These are phyloP conservation scores for Sedum album DNA, from an alignment of 164 flowering plant species.

Conservation along the genomic window DNA sequence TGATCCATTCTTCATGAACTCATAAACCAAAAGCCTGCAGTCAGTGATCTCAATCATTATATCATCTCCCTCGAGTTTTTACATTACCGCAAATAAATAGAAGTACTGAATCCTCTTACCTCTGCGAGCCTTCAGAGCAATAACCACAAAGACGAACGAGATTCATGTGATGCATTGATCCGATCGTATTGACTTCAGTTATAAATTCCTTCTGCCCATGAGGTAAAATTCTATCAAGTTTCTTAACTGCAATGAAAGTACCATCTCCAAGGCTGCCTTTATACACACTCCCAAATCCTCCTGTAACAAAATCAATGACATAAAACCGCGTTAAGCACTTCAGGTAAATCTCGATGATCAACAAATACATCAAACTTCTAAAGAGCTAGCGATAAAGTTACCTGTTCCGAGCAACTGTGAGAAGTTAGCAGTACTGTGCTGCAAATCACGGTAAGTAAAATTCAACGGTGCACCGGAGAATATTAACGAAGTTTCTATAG, in stretches of 20 bases:
- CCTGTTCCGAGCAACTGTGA: constrained; percentile 67
- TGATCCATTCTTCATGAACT: constrained; percentile 84
- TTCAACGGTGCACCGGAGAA: constrained; percentile 66
- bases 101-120: too few relatives aligned
- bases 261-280: constrained; percentile 76
- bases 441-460: constrained; percentile 65
- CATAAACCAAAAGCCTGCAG: constrained; percentile 81
- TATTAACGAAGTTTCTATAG: constrained; percentile 32
- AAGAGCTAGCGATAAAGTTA: constrained; percentile 14
- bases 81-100: too few relatives aligned
- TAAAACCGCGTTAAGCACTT: too few relatives aligned
- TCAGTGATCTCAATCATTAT: neutral
- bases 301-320: constrained; percentile 29
- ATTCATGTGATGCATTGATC: constrained; percentile 97
- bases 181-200: constrained; percentile 85
- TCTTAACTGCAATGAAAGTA: constrained; percentile 79
- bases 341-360: too few relatives aligned
- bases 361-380: too few relatives aligned
- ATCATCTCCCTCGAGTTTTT: neutral
- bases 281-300: constrained; percentile 89
- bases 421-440: constrained; percentile 40
- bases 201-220: constrained; percentile 90
- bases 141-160: constrained; percentile 86
- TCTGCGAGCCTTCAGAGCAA: constrained; percentile 74
- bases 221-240: constrained; percentile 67